These are phyloP conservation scores for Dovyalis caffra DNA, from an alignment of 345 rosid genomes.

Conservation along the genomic window DNA sequence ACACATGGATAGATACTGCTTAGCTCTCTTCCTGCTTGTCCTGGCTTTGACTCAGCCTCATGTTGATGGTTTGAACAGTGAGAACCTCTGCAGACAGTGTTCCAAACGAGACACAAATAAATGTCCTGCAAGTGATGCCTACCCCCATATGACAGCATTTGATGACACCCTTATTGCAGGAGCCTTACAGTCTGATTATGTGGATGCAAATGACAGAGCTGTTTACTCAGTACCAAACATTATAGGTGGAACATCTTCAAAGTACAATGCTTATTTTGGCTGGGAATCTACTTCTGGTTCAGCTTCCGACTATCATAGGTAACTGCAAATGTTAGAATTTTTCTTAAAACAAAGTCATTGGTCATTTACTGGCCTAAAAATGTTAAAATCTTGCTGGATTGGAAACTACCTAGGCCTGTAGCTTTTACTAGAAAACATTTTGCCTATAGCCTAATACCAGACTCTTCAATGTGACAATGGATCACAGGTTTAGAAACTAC, in stretches of 20 bases:
- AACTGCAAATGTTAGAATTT: not conserved
- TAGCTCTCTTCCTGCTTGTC: conserved; percentile 13
- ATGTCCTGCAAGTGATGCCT: conserved; percentile 45
- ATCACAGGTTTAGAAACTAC: conserved; percentile 45
- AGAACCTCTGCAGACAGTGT: conserved; percentile 44
- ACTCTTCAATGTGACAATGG: not conserved
- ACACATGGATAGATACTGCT: conserved; percentile 11
- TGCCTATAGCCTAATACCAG: not conserved
- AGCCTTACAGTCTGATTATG: conserved; percentile 43
- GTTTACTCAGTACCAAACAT: conserved; percentile 47
- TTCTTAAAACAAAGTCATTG: not conserved
- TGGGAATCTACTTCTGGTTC: conserved; percentile 58
- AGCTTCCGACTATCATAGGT: conserved; percentile 50
- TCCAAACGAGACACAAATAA: conserved; percentile 23
- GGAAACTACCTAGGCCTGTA: no score
- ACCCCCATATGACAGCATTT: conserved; percentile 46
- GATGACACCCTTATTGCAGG: conserved; percentile 37
- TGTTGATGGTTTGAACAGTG: conserved; percentile 23
- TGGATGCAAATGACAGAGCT: conserved; percentile 28
- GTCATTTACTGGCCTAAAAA: no score
- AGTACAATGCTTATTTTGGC: conserved; percentile 46
- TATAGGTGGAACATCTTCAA: conserved; percentile 33
- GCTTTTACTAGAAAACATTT: not conserved
- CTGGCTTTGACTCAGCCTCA: not conserved
- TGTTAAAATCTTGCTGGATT: no score